Percentiles rank a stretch among this genome's conserved stretches.
These are phyloP conservation scores for Cyclostephanos tholiformis DNA, from an alignment of 108 stramenopile species.

Conservation along the genomic window DNA sequence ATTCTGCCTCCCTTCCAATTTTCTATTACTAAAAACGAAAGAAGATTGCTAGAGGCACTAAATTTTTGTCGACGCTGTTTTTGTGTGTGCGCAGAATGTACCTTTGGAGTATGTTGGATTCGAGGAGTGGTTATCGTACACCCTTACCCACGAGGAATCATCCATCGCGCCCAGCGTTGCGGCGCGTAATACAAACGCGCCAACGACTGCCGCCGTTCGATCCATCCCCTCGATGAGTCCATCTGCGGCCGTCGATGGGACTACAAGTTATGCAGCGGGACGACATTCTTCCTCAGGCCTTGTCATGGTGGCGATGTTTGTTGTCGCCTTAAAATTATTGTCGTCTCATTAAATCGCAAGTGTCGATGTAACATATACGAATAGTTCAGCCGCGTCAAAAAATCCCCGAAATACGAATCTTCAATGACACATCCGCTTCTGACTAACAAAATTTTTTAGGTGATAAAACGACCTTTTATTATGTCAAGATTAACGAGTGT, in stretches of 20 bases:
- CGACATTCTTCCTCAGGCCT: conserved; percentile 4
- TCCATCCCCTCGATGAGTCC: neutral
- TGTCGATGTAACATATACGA: neutral
- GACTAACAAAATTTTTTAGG: no score
- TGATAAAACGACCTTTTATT: no score
- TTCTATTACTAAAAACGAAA: neutral
- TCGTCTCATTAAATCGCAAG: neutral
- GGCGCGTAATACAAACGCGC: neutral
- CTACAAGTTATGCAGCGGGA: neutral
- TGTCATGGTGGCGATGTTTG: neutral
- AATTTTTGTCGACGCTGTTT: neutral
- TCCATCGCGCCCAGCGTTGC: neutral
- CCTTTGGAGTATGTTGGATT: conserved; percentile 42
- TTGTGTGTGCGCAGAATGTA: conserved; percentile 12
- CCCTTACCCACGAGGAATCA: conserved; percentile 10
- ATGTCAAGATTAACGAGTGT: no score
- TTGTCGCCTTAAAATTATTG: conserved; percentile 15
- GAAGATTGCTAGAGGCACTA: neutral
- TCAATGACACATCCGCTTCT: no score
- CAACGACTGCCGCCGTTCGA: neutral
- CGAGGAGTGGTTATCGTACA: conserved; percentile 41
- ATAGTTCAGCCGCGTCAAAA: neutral
- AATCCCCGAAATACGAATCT: no score
- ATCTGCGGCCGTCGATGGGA: neutral
- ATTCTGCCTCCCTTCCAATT: neutral